Evolutionary conservation across 1,139 yeast genomes (phyloP).

Genomic region (Suhomyces yuchorum): DNA sequence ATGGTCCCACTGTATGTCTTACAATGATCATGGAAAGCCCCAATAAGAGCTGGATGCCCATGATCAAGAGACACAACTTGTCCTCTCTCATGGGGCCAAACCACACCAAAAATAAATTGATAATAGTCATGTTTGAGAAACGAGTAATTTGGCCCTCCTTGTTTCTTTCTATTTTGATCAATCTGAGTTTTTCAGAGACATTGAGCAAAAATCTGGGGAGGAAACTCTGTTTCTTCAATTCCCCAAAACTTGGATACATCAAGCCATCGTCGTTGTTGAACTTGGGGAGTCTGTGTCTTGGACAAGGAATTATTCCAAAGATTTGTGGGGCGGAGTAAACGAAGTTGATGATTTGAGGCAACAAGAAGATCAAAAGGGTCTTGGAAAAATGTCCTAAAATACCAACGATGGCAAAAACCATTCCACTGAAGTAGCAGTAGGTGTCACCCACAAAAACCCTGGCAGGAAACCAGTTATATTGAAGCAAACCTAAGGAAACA

Average conservation of each 20-base stretch:
- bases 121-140: conserved; percentile 83
- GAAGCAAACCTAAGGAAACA: conserved; percentile 73
- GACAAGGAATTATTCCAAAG: conserved; percentile 85
- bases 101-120: conserved; percentile 80
- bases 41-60: conserved; percentile 60
- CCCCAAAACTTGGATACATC: conserved; percentile 65
- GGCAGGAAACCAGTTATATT: conserved; percentile 89
- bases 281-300: conserved; percentile 88
- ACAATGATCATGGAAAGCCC: conserved; percentile 69
- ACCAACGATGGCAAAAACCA: conserved; percentile 97
- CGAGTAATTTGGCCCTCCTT: conserved; percentile 38
- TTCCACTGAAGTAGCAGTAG: conserved; percentile 95
- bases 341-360: conserved; percentile 90
- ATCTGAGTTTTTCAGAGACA: conserved; percentile 43
- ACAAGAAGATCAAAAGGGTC: conserved; percentile 78
- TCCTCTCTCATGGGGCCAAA: conserved; percentile 91
- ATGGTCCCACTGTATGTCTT: conserved; percentile 84
- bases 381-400: conserved; percentile 95
- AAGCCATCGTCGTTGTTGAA: conserved; percentile 68
- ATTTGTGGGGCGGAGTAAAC: conserved; percentile 88
- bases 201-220: conserved; percentile 32
- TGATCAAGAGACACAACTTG: conserved; percentile 58
- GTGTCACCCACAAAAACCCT: conserved; percentile 96
- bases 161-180: conserved; percentile 52
- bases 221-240: conserved; percentile 18